Base-by-base conservation (phyloP, 2,329 filamentous ascomycete genomes). In the Fusarium mexicanum region DNA sequence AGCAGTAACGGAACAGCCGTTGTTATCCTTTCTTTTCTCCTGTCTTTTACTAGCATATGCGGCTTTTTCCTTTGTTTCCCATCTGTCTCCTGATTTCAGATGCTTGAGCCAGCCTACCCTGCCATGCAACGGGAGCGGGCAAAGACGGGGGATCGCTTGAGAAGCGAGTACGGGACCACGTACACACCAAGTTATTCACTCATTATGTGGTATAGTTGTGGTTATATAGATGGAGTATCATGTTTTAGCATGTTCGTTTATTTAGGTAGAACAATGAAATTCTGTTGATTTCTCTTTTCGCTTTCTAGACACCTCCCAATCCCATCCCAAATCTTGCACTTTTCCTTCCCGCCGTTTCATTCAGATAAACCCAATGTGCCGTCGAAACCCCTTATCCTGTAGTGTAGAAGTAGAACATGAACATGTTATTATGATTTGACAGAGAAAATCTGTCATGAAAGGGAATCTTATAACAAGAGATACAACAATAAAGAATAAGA, bases 281-380 rank as follows among this genome's bases (percentile, higher is more conserved):
- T 53, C 67, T 72, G 65, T 73, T 65, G 35, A 44, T 64, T 69
- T 58, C 47, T 67, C 41, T 46, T 47, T 57, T 53, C 29, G 6
- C 29, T 63, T 51, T 64, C 61, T 60, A 38, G 40, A 55, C 53
- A 68, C 62, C 38, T 22, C 38, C 20, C 37, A 40, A 24, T 29
- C 33, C 31, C 31, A 55, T 41, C 50, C 55, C 40, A 58, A 48
- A 38, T 54, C 64, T 63, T 46, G 48, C 54, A 29, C 48, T 60
- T 74, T 71, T 60, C 57, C n/a, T 69, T 69, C 70, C 71, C 67
- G 38, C 31, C 73, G 64, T 44, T 72, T 65, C 71, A 29, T 73
- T 50, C 58, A 55, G 67, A 60, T 53, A 44, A 61, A 3, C 57
- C 51, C 67, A 55, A 68, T n/a, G 43, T n/a, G 64, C 59, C 71